Evolutionary conservation across 805 yeast species (phyloP), one percentile per base, ranked within the genome.

Genomic region (Aciculoconidium aculeatum): DNA sequence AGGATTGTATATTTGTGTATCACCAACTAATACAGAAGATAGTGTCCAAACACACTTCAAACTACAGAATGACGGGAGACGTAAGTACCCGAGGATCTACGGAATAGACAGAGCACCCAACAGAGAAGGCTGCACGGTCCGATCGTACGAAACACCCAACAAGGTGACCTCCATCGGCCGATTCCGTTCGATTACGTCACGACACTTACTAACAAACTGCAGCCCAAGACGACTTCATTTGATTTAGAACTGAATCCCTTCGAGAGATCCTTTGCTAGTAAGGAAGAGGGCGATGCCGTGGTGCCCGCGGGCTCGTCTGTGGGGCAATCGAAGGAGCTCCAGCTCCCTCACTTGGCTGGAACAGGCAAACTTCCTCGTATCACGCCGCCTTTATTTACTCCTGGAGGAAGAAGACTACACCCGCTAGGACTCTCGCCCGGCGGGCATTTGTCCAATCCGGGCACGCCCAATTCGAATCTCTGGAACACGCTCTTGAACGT

Each of bases 221-320:
- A 57, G 59, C 55, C 48, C 56, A 49, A 56, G 45, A 51, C 65
- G 13, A 29, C 44, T 11, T 56, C 84, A 22, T 73, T 85, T 45
- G 90, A 80, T 37, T 63, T 87, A 35, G 98, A 92, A 54, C 95
- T 92, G 7, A 90, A 90, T 47, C 96, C 96, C 4, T 90, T 90
- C 51, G 98, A 90, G 55, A 83, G 81, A 54, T 83, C 95, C 28
- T 90, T 90, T 61, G 96, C 92, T n/a, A 59, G 76, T 3, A 77
- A 75, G 36, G 70, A 31, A 24, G 16, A 67, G 28, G 40, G 23
- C 24, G 23, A 28, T 21, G n/a, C 23, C 23, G 25, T 23, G 6
- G 25, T 11, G 6, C 17, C 17, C 10, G 11, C 25, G 6, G 21
- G n/a, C 21, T 8, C 21, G 21, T 12, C 6, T 8, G 5, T n/a